Conservation (phyloP, 345 rosid species). For the Arabis alpina region DNA sequence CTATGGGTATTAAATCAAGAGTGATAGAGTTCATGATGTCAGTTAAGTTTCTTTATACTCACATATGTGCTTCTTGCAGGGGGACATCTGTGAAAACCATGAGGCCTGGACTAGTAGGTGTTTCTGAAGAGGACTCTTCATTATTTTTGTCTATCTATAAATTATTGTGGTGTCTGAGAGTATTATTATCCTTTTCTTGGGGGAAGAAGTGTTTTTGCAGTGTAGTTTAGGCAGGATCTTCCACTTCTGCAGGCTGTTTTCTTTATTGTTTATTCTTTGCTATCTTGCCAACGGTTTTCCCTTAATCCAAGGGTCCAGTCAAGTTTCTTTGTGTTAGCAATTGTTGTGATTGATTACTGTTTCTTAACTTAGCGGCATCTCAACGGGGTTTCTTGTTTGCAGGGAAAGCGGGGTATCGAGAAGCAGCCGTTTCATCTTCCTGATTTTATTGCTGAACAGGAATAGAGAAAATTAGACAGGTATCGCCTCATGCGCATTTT, state of each 20-base stretch:
- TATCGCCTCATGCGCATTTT: constrained; percentile 33
- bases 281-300: no score
- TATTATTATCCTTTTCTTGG: constrained; percentile 5
- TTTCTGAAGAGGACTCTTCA: constrained; percentile 56
- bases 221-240: constrained; percentile 32
- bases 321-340: constrained; percentile 11
- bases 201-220: constrained; percentile 8
- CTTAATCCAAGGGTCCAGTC: constrained; percentile 17
- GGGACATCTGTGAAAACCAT: constrained; percentile 77
- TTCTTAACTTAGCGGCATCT: constrained; percentile 46
- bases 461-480: constrained; percentile 99
- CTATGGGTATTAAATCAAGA: constrained; percentile 52
- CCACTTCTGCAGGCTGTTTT: constrained; percentile 1
- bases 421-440: constrained; percentile 99
- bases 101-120: constrained; percentile 99
- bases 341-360: constrained; percentile 13
- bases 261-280: constrained; percentile 35
- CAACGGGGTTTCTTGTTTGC: constrained; percentile 53
- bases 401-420: constrained; percentile 99
- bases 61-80: constrained; percentile 99
- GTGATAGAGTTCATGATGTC: constrained; percentile 66
- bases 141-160: constrained; percentile 48
- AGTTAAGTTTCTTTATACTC: constrained; percentile 94
- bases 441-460: constrained; percentile 99
- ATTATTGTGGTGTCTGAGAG: constrained; percentile 29